Evolutionary conservation across 2,329 filamentous ascomycete species (phyloP), one percentile per base, ranked within the genome.

Genomic region (Aspergillus sp.): DNA sequence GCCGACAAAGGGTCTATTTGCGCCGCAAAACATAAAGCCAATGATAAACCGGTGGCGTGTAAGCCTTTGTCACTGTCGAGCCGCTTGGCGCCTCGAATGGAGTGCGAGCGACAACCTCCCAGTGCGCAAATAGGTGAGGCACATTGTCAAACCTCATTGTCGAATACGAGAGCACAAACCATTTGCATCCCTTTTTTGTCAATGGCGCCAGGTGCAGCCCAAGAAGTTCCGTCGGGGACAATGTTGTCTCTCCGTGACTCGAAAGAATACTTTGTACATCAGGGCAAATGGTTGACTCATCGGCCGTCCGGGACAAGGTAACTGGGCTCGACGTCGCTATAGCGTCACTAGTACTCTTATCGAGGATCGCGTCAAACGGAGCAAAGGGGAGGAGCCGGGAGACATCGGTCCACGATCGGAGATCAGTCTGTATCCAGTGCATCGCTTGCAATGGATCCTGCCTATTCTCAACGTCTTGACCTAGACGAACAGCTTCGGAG

Each of bases 291-390:
- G 21, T 17, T 11, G 60, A 33, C 5, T 35, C 8, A 21, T 64
- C 58, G 6, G 63, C 49, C 1, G 56, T 49, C 6, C 51, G 45
- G 4, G 55, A 43, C n/a, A 70, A 63, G 4, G 48, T 57, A 12
- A 55, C 33, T 27, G 65, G 27, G 57, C 60, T 43, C 11, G 61
- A 64, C 2, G 73, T 75, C 5, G 71, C 68, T 45, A 75, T 73
- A n/a, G 73, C 69, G 49, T 75, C 73, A 58, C 69, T 72, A 1
- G 73, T 75, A 54, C 72, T 73, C 57, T 75, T 75, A 52, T 75
- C 73, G 1, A 74, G 50, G 15, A 75, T 62, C 33, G 71, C 65
- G 21, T 73, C 70, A 41, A 74, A 72, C 0, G 72, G 71, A 1
- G 64, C 68, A 45, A 68, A 64, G 1, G 40, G 49, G 5, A 55